Conservation (phyloP, 805 yeast species). For the Debaryomyces tyrocola region DNA sequence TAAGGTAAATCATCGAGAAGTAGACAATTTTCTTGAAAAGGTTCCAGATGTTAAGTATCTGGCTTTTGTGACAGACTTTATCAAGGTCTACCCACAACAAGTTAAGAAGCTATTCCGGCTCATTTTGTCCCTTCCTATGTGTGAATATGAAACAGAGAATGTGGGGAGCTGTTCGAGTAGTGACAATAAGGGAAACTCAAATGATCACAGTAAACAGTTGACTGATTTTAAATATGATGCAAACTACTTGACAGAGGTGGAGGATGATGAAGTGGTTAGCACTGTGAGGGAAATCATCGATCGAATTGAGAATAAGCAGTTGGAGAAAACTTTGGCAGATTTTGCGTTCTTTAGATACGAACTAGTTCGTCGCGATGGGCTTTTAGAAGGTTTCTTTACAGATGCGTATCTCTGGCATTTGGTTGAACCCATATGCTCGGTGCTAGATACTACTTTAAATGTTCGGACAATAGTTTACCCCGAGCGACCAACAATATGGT, state of each 20-base stretch:
- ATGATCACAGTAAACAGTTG: background rate
- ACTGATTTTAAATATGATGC: background rate
- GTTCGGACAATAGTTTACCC: no score
- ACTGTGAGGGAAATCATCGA: conserved; percentile 27
- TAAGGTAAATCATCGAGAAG: no score
- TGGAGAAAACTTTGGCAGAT: background rate
- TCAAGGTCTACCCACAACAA: background rate
- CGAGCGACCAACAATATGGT: no score
- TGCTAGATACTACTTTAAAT: no score
- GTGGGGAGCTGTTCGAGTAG: background rate
- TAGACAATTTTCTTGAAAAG: no score
- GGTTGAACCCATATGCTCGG: no score
- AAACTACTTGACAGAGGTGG: conserved; percentile 39
- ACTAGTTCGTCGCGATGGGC: no score
- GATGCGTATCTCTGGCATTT: no score
- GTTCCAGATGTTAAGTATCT: no score
- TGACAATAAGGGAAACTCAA: background rate
- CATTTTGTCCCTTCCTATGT: conserved; percentile 3
- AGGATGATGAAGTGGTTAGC: conserved; percentile 46
- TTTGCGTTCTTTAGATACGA: no score
- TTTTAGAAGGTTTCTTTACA: no score
- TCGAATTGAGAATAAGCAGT: conserved; percentile 6
- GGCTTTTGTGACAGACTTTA: no score
- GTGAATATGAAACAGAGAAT: conserved; percentile 1
- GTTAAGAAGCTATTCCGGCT: background rate